Conservation (phyloP, 805 yeast species). For the Debaryomyces hansenii region DNA sequence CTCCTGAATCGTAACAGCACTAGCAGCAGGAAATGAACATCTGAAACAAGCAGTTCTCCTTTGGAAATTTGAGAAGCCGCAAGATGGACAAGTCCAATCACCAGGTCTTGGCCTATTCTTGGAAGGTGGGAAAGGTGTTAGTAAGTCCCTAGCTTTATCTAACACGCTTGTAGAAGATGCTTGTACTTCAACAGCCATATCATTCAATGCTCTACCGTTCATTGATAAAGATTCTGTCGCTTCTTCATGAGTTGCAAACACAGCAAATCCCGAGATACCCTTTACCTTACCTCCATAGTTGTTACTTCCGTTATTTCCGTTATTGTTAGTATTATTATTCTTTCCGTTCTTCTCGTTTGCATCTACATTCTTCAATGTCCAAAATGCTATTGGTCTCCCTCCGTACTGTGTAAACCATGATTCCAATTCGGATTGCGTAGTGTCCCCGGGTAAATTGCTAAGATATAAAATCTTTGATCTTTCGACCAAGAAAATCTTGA, state of each 20-base stretch:
- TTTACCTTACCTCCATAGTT: conserved; percentile 37
- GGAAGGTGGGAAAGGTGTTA: conserved; percentile 83
- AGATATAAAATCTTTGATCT: conserved; percentile 76
- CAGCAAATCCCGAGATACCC: conserved; percentile 73
- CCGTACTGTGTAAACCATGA: conserved; percentile 89
- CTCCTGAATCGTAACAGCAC: conserved; percentile 69
- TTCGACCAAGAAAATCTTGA: conserved; percentile 64
- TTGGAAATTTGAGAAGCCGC: conserved; percentile 94
- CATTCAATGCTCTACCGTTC: conserved; percentile 77
- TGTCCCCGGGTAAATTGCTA: conserved; percentile 79
- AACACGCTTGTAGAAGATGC: conserved; percentile 79
- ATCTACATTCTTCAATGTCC: conserved; percentile 73
- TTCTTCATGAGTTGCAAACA: conserved; percentile 81
- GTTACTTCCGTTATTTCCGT: conserved; percentile 18
- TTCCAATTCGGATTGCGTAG: conserved; percentile 88
- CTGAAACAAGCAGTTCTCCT: conserved; percentile 92
- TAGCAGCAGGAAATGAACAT: conserved; percentile 82
- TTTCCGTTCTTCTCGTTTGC: conserved; percentile 8
- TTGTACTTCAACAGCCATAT: conserved; percentile 76
- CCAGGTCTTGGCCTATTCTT: conserved; percentile 92
- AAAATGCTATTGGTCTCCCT: conserved; percentile 82
- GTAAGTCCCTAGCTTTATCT: conserved; percentile 78
- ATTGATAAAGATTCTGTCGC: conserved; percentile 75
- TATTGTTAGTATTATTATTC: conserved; percentile 2
- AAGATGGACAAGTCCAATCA: conserved; percentile 96